Evolutionary conservation across 805 yeast genomes (phyloP), one percentile per base, ranked within the genome.

Genomic region (Schwanniomyces yamadae): DNA sequence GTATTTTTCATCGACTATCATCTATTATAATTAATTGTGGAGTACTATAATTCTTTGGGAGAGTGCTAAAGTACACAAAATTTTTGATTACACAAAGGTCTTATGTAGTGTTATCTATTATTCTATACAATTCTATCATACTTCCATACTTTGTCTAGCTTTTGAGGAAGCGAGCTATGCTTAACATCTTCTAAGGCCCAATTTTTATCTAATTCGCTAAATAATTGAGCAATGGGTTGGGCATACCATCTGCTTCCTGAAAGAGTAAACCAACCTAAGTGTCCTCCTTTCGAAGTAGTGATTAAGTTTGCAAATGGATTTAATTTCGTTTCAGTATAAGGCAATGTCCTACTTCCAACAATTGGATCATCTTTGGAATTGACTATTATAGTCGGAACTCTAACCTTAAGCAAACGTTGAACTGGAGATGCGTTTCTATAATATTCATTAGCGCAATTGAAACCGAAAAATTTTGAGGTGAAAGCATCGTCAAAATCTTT

Each of bases 291-390:
- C 35, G 80, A 76, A 1, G 87, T 74, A 30, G 76, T 72, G 4
- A 78, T 64, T 57, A 80, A 59, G 21, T 75, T 63, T 17, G 80
- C 59, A 50, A 73, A 79, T 11, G 89, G 88, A 42, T 82, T 82
- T 20, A 65, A 57, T 24, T 52, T 42, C 13, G 74, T 70, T 37
- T 78, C 84, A 4, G 53, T 34, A 15, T 41, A 39, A 7, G 90
- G 88, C 26, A 79, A 69, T 23, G 71, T 63, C 12, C 72, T 63
- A 9, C 75, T 73, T 4, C 71, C 70, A 27, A 79, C 71, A 28
- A 83, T 72, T 5, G 91, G 88, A 52, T 84, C 93, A 53, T 84
- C 91, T 13, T 55, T 49, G 0, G 89, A 69, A 49, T 74, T 78
- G 15, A 84, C 56, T n/a, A 78, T 70, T 34, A 84, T 41, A 30